A percentile compares a stretch with the other conserved stretches of the same genome.
These are phyloP conservation scores for Heterococcus sp. DNA, from an alignment of 108 stramenopile genomes.

Conservation along the genomic window DNA sequence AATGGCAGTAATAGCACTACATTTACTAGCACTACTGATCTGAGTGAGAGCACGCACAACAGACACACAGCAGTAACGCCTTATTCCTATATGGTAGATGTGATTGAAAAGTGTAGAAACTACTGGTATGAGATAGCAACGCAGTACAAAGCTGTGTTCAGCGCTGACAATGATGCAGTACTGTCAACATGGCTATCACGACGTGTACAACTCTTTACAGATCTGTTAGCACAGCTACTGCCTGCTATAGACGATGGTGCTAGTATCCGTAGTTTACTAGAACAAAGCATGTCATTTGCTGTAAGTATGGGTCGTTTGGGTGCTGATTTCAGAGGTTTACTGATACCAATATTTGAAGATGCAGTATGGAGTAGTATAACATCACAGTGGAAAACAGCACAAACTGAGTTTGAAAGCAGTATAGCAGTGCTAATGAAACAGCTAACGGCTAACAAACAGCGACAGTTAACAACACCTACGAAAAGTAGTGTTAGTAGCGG, in stretches of 20 bases:
- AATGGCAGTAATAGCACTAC: not conserved
- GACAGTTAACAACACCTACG: no score
- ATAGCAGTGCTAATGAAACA: not conserved
- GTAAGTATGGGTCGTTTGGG: slow-evolving; percentile 46
- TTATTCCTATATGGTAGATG: slow-evolving; percentile 21
- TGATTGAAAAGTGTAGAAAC: slow-evolving; percentile 44
- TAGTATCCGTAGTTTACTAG: slow-evolving; percentile 21
- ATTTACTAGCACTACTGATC: no score
- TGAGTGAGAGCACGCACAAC: no score
- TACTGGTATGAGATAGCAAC: slow-evolving; percentile 52
- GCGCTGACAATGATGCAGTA: slow-evolving; percentile 10
- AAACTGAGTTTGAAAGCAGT: slow-evolving; percentile 5
- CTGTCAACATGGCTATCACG: slow-evolving; percentile 42
- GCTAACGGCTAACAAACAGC: no score
- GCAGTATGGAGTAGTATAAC: slow-evolving; percentile 13
- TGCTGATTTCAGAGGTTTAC: slow-evolving; percentile 38
- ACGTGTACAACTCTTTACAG: slow-evolving; percentile 27
- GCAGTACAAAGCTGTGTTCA: slow-evolving; percentile 45
- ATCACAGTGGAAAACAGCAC: slow-evolving; percentile 21
- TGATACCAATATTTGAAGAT: slow-evolving; percentile 40
- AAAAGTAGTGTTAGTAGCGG: slow-evolving; percentile 9
- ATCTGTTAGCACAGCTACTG: slow-evolving; percentile 18
- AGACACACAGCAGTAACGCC: no score
- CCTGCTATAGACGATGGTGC: slow-evolving; percentile 38
- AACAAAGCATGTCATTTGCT: slow-evolving; percentile 44